phyloP scores from a whole-genome alignment of 805 yeast genomes.

The Cyberlindnera bimundalis region DNA sequence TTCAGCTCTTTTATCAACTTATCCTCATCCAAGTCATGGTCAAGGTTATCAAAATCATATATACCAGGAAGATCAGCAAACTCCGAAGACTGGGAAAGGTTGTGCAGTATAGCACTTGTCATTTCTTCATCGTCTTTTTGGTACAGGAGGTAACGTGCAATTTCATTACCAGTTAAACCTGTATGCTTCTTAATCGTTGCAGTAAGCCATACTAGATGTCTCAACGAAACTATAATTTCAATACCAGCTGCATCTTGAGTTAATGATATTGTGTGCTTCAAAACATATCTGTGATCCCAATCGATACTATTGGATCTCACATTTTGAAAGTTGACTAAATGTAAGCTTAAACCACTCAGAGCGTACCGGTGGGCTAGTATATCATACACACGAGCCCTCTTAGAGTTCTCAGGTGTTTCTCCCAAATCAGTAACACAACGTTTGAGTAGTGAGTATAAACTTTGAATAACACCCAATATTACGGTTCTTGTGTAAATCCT shows the following conservation, averaged over 20 bases:
- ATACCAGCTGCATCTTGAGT: background rate
- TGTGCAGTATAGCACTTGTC: background rate
- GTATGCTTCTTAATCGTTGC: background rate
- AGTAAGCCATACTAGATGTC: conserved; percentile 2
- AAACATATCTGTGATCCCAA: background rate
- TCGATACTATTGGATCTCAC: background rate
- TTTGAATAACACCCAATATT: conserved; percentile 3
- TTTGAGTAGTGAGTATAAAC: conserved; percentile 1
- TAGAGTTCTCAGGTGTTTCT: conserved; percentile 3
- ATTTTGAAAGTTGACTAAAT: background rate
- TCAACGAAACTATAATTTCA: background rate
- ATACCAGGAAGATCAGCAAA: background rate
- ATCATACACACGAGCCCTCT: conserved; percentile 1
- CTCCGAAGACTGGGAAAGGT: background rate
- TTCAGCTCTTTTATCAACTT: background rate
- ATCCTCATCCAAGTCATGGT: background rate
- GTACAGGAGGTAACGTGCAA: background rate
- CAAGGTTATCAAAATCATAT: background rate
- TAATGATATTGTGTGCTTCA: conserved; percentile 1
- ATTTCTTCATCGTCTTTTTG: conserved; percentile 2
- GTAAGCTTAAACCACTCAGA: background rate
- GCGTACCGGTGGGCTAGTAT: conserved; percentile 5
- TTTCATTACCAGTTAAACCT: background rate
- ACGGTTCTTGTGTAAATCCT: background rate
- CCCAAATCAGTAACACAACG: background rate